Evolutionary conservation across 139 green algal genomes (phyloP).

Genomic region (Trebouxia sp.): DNA sequence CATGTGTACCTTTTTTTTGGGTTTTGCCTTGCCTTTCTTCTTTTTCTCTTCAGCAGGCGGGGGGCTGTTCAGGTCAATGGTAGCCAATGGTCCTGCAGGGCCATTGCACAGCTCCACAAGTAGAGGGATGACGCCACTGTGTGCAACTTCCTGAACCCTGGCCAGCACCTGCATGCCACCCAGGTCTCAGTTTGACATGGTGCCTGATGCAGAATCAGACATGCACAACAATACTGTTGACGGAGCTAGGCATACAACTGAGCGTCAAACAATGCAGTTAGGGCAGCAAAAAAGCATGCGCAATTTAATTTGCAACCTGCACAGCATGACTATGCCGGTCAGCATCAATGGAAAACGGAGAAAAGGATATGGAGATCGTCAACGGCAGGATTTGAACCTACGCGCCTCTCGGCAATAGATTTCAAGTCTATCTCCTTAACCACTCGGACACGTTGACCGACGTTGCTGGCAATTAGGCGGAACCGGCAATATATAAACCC

Average conservation of each 20-base stretch:
- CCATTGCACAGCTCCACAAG: conserved; percentile 27
- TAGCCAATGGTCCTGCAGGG: conserved; percentile 8
- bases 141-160: conserved; percentile 8
- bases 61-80: neutral
- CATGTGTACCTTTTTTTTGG: conserved; percentile 21
- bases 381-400: conserved; percentile 28
- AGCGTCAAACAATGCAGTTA: too few species aligned
- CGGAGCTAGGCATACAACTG: too few species aligned
- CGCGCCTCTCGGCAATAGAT: conserved; percentile 25
- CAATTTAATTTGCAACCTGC: too few species aligned
- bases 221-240: too few species aligned
- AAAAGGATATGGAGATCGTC: neutral
- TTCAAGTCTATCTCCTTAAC: conserved; percentile 34
- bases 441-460: conserved; percentile 16
- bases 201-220: too few species aligned
- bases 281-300: too few species aligned
- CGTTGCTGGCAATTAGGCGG: too few species aligned
- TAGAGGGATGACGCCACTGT: neutral
- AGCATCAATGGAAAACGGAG: neutral
- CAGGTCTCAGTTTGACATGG: neutral
- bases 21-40: neutral
- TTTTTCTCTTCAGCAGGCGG: conserved; percentile 6
- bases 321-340: too few species aligned
- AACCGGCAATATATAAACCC: too few species aligned
- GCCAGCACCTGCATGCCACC: neutral